Conservation (phyloP, 345 rosid species). For the Eucalyptus erythrocorys region DNA sequence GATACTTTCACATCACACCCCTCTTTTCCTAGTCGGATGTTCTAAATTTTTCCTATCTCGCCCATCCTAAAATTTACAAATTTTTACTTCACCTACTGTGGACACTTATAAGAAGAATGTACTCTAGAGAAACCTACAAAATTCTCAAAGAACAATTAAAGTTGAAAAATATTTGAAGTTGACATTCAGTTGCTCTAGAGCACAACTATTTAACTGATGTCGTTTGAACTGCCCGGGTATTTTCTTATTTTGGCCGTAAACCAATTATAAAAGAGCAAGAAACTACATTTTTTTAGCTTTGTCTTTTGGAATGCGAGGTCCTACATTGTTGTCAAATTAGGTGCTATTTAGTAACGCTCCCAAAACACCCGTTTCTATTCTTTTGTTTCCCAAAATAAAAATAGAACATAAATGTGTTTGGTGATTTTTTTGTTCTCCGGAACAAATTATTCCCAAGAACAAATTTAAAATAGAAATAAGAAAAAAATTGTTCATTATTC, state of each 20-base stretch:
- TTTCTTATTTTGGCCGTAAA: not conserved
- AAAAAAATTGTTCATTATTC: too few species aligned
- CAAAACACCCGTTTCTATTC: rapidly evolving
- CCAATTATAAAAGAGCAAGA: not conserved
- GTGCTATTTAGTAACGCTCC: too few species aligned
- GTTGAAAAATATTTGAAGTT: not conserved
- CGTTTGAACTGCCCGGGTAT: not conserved
- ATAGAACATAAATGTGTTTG: too few species aligned
- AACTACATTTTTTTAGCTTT: not conserved
- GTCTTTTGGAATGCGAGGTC: not conserved
- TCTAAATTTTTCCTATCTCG: not conserved
- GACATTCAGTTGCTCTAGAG: not conserved
- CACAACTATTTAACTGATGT: not conserved
- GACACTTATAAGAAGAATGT: not conserved
- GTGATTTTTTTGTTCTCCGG: too few species aligned
- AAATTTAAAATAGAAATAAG: too few species aligned
- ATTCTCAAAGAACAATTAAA: not conserved
- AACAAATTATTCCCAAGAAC: too few species aligned
- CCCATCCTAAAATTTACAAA: not conserved
- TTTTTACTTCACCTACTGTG: not conserved
- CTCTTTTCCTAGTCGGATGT: not conserved
- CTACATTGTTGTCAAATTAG: not conserved
- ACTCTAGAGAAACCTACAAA: not conserved
- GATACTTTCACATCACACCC: not conserved
- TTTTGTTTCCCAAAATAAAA: too few species aligned